Evolutionary conservation across 371 early-diverging fungal species (phyloP).

Genomic region (Mortierella sp.): DNA sequence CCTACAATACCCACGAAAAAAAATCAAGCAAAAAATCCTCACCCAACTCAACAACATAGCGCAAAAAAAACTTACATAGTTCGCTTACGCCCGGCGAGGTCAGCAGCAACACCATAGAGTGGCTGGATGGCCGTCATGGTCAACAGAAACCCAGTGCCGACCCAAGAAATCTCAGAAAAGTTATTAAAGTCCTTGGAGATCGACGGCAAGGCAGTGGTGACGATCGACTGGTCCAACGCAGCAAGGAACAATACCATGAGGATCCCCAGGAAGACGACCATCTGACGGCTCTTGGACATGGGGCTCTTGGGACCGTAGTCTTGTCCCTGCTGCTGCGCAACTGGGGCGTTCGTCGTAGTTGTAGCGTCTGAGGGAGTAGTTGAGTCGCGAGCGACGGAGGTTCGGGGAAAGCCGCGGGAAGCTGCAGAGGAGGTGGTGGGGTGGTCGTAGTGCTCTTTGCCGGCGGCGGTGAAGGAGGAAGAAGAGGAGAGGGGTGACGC

Average conservation of each 20-base stretch:
- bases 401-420: background rate
- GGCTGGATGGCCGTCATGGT: constrained; percentile 57
- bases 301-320: constrained; percentile 19
- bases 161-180: constrained; percentile 64
- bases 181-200: constrained; percentile 78
- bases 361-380: background rate
- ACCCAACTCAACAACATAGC: constrained; percentile 54
- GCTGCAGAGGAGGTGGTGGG: background rate
- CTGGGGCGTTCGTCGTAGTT: background rate
- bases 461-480: background rate
- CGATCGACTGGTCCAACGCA: constrained; percentile 78
- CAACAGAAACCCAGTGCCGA: constrained; percentile 65
- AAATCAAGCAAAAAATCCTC: constrained; percentile 14
- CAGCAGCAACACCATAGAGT: constrained; percentile 62
- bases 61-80: background rate
- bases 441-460: background rate
- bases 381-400: background rate
- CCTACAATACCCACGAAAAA: background rate
- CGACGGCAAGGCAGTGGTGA: constrained; percentile 75
- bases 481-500: background rate
- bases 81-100: constrained; percentile 65
- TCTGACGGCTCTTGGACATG: constrained; percentile 6
- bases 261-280: constrained; percentile 42
- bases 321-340: constrained; percentile 6
- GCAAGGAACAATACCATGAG: constrained; percentile 67